Evolutionary conservation across 805 yeast genomes (phyloP), one percentile per base, ranked within the genome.

Genomic region (Saccharomycopsis sp.): DNA sequence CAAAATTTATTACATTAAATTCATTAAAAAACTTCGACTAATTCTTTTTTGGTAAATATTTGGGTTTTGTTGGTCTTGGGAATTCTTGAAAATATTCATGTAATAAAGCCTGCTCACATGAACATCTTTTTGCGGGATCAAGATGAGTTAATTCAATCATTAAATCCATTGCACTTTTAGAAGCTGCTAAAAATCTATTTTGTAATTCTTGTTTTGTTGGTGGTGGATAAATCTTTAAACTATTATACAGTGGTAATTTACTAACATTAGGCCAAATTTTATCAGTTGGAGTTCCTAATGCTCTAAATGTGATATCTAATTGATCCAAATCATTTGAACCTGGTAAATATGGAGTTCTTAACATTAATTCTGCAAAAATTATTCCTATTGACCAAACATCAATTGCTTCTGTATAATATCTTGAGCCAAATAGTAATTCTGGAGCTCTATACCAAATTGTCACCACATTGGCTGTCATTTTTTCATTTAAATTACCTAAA

Each of bases 371-470:
- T 0, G 97, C 97, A 64, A 92, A 92, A 2, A 92, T 89, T 28
- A 87, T 75, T 1, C 99, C 99, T 4, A 88, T 83, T 0, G 97
- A 89, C 99, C 99, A 92, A 10, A 87, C 64, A 60, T 92, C 99
- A 3, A 92, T 73, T 0, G 94, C 94, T 2, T 79, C 79, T 0
- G 95, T 80, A 53, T 92, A 92, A 57, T 86, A 92, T 36, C 79
- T 70, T 0, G 96, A 81, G 1, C 96, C 96, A 46, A 89, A 74
- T 19, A 92, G 62, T 35, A 92, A 63, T 53, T 92, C 99, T 0
- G 99, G 99, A 0, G 97, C 95, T 41, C 97, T 66, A 59, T 92
- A 92, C 99, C 99, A 92, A 45, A 97, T 64, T 2, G 99, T 92
- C 1, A 92, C 98, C 3, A 92, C 99, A 48, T 88, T 89, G 2